A percentile compares a stretch with the other conserved stretches of the same genome.
Evolutionary conservation across 768 basidiomycete species (phyloP).

Genomic region (Epithele typhae): DNA sequence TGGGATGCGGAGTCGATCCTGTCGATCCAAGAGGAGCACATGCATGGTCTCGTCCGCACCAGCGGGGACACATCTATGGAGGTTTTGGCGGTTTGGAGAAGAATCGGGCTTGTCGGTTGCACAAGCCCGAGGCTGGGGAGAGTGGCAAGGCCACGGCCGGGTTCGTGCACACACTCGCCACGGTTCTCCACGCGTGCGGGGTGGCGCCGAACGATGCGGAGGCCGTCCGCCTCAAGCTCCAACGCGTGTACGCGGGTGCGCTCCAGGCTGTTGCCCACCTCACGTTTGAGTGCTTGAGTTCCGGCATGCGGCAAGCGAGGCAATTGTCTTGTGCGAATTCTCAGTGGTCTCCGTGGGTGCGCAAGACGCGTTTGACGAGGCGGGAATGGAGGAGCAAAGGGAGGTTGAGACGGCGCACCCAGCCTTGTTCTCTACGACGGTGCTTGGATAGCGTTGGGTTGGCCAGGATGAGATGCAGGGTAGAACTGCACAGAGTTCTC

Average conservation of each 20-base stretch:
- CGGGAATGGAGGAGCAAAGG: constrained; percentile 3
- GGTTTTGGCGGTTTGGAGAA: no score
- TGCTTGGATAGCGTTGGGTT: no score
- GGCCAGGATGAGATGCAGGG: no score
- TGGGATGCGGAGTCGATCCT: no score
- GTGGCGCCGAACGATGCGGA: neutral
- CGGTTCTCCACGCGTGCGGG: neutral
- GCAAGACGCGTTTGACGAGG: neutral
- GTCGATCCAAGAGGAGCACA: no score
- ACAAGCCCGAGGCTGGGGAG: neutral
- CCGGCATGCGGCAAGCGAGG: constrained; percentile 5
- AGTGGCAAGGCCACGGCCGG: neutral
- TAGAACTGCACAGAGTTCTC: no score
- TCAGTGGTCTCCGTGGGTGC: neutral
- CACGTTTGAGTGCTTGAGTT: constrained; percentile 5
- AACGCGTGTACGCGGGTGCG: neutral
- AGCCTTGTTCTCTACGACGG: no score
- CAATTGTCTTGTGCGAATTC: constrained; percentile 9
- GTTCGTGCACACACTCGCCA: neutral
- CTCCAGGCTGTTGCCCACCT: constrained; percentile 1
- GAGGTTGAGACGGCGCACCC: no score
- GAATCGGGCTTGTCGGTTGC: no score
- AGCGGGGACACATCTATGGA: no score
- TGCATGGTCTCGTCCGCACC: no score
- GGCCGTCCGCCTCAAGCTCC: neutral